Conservation (phyloP, 768 basidiomycete genomes). For the Podaxis sp. region DNA sequence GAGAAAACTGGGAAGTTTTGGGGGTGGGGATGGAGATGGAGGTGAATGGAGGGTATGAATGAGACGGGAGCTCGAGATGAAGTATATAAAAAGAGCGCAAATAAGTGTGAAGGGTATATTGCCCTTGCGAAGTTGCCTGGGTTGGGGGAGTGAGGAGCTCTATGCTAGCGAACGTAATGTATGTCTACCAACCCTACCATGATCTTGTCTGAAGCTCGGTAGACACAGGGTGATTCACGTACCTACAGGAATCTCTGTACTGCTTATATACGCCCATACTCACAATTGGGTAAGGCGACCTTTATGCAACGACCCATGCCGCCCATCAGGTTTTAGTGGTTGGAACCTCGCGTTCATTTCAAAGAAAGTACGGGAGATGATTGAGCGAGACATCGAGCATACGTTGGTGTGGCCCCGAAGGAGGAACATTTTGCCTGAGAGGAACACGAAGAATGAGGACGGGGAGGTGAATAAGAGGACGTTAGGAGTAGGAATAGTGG, state of each 20-base stretch:
- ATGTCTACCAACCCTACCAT: slow-evolving; percentile 19
- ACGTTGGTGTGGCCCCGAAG: slow-evolving; percentile 30
- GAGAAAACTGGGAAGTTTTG: slow-evolving; percentile 9
- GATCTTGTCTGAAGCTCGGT: slow-evolving; percentile 22
- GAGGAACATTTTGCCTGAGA: slow-evolving; percentile 29
- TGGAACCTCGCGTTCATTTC: slow-evolving; percentile 45
- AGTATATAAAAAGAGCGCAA: slow-evolving; percentile 26
- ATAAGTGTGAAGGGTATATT: slow-evolving; percentile 27
- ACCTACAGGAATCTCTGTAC: slow-evolving; percentile 34
- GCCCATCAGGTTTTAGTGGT: slow-evolving; percentile 43
- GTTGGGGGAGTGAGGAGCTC: slow-evolving; percentile 38
- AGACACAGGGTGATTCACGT: slow-evolving; percentile 28
- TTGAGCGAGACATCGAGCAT: slow-evolving; percentile 39
- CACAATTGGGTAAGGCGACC: slow-evolving; percentile 44
- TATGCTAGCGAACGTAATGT: slow-evolving; percentile 29
- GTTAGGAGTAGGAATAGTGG: background rate
- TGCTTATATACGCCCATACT: slow-evolving; percentile 38
- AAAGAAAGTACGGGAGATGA: slow-evolving; percentile 44
- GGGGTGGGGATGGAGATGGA: slow-evolving; percentile 18
- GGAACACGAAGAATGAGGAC: background rate
- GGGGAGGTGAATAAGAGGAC: background rate
- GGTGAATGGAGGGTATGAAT: slow-evolving; percentile 27
- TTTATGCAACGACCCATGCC: slow-evolving; percentile 32
- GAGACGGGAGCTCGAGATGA: slow-evolving; percentile 40
- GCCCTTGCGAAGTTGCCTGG: slow-evolving; percentile 29